These are phyloP conservation scores for thale cress (Arabidopsis thaliana) DNA, from an alignment of 345 rosid species.

Conservation along the genomic window TAIR10.1 NC_003071.7:12040501-12041000, in stretches of 20 bases:
- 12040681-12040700: not conserved
- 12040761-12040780: slow-evolving; percentile 8
- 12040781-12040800: slow-evolving; percentile 28
- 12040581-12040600: slow-evolving; percentile 25
- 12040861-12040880: slow-evolving; percentile 7
- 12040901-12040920: not conserved
- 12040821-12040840: not conserved
- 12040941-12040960: slow-evolving; percentile 3
- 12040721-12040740: slow-evolving; percentile 9
- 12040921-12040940: slow-evolving; percentile 16
- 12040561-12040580: slow-evolving; percentile 28
- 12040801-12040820: not conserved
- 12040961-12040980: not conserved
- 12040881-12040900: slow-evolving; percentile 15
- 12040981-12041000: slow-evolving; percentile 3
- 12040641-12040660: slow-evolving; percentile 24
- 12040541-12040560: slow-evolving; percentile 23
- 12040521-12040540: not conserved
- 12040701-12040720: slow-evolving; percentile 27
- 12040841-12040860: not conserved
- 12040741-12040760: slow-evolving; percentile 5
- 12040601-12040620: slow-evolving; percentile 34
- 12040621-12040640: slow-evolving; percentile 20
- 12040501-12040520: not conserved
- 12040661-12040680: not conserved